These are phyloP conservation scores for Geotrichum siamense DNA, from an alignment of 1,139 yeast species.

Conservation along the genomic window DNA sequence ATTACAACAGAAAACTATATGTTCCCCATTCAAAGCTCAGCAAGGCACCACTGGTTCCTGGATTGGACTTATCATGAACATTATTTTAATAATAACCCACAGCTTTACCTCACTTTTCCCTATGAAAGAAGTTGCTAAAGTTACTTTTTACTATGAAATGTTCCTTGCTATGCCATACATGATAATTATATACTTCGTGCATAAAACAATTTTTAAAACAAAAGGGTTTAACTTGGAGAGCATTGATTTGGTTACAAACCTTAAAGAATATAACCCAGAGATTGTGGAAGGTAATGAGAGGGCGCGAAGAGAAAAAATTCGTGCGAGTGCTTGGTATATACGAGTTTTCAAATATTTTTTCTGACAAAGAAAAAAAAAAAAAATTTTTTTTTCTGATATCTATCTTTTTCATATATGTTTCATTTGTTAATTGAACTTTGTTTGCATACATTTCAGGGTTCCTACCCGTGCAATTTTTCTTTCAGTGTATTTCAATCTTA, in stretches of 20 bases:
- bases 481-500: neutral
- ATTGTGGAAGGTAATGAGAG: slow-evolving; percentile 43
- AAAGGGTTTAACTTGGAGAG: slow-evolving; percentile 39
- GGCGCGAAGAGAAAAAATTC: slow-evolving; percentile 39
- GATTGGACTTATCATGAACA: slow-evolving; percentile 52
- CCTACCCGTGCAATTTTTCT: no score
- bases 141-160: slow-evolving; percentile 42
- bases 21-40: slow-evolving; percentile 60
- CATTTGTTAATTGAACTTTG: neutral
- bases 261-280: slow-evolving; percentile 47
- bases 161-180: slow-evolving; percentile 47
- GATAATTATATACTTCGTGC: slow-evolving; percentile 41
- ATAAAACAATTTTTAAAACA: slow-evolving; percentile 41
- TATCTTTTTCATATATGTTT: no score
- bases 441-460: no score
- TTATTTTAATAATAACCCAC: slow-evolving; percentile 47
- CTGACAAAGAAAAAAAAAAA: no score
- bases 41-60: slow-evolving; percentile 67
- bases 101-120: slow-evolving; percentile 60
- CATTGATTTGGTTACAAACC: slow-evolving; percentile 45
- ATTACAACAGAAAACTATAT: slow-evolving; percentile 54
- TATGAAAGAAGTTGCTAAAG: slow-evolving; percentile 40
- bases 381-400: neutral
- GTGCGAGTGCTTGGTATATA: slow-evolving; percentile 33
- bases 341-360: slow-evolving; percentile 42